These are phyloP conservation scores for Diaporthe longicolla DNA, from an alignment of 2,329 filamentous ascomycete genomes.

Conservation along the genomic window DNA sequence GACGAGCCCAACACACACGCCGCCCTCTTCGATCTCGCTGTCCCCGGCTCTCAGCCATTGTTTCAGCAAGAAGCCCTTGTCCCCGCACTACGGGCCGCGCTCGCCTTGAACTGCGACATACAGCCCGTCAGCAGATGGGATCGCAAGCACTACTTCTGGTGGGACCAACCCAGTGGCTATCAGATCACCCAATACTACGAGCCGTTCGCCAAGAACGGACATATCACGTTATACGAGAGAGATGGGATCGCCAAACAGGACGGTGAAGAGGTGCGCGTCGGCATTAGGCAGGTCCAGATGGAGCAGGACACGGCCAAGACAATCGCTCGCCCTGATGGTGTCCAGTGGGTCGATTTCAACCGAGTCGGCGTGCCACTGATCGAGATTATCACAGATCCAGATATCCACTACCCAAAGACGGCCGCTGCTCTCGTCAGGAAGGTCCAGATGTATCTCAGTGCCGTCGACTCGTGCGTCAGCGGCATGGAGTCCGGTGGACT, in stretches of 20 bases:
- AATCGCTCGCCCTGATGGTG: constrained; percentile 79
- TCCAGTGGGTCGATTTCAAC: constrained; percentile 92
- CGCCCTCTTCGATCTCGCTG: constrained; percentile 87
- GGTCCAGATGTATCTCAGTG: constrained; percentile 83
- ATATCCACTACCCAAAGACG: constrained; percentile 88
- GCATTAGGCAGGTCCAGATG: constrained; percentile 95
- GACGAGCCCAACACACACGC: constrained; percentile 88
- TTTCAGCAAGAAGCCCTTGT: constrained; percentile 89
- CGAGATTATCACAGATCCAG: constrained; percentile 93
- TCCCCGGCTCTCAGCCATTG: constrained; percentile 88
- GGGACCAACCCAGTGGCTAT: constrained; percentile 96
- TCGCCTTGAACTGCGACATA: constrained; percentile 85
- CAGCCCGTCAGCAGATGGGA: constrained; percentile 88
- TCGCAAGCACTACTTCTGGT: constrained; percentile 98
- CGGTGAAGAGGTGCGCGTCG: constrained; percentile 77
- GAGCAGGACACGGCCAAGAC: constrained; percentile 99
- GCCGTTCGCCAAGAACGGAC: constrained; percentile 78
- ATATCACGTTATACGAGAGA: constrained; percentile 77
- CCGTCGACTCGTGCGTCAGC: constrained; percentile 86
- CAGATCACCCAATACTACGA: constrained; percentile 98
- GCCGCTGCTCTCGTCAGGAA: constrained; percentile 92
- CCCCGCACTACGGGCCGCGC: constrained; percentile 89
- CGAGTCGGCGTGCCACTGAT: constrained; percentile 91
- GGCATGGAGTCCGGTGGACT: constrained; percentile 96
- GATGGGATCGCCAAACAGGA: constrained; percentile 86